Evolutionary conservation across 139 green algal species (phyloP).

Genomic region (Volvox reticuliferus): DNA sequence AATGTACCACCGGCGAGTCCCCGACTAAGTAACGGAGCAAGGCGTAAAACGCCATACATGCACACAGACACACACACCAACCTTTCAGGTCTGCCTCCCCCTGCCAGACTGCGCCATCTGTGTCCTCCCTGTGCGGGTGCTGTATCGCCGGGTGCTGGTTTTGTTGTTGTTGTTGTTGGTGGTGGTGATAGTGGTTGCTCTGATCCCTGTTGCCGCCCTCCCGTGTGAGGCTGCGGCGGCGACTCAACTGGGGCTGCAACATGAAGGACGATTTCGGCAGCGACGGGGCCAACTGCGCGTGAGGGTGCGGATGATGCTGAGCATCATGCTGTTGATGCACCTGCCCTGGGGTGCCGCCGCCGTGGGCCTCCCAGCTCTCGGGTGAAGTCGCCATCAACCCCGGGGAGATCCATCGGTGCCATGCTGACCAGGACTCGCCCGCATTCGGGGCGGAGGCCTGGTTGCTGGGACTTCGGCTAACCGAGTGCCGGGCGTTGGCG

Average conservation of each 20-base stretch:
- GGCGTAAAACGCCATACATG: background rate
- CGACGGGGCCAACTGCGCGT: background rate
- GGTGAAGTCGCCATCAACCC: background rate
- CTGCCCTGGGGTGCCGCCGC: background rate
- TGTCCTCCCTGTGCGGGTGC: background rate
- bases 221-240: background rate
- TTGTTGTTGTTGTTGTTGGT: background rate
- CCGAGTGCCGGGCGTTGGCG: background rate
- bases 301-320: background rate
- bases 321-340: background rate
- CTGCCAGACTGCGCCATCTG: background rate
- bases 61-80: background rate
- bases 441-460: background rate
- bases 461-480: background rate
- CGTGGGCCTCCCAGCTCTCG: background rate
- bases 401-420: background rate
- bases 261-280: background rate
- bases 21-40: no score
- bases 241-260: constrained; percentile 1
- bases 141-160: background rate
- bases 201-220: background rate
- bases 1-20: no score
- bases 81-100: background rate
- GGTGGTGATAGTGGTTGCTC: background rate
- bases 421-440: background rate